These are phyloP conservation scores for Phytophthora multivora DNA, from an alignment of 352 stramenopile species.

Conservation along the genomic window DNA sequence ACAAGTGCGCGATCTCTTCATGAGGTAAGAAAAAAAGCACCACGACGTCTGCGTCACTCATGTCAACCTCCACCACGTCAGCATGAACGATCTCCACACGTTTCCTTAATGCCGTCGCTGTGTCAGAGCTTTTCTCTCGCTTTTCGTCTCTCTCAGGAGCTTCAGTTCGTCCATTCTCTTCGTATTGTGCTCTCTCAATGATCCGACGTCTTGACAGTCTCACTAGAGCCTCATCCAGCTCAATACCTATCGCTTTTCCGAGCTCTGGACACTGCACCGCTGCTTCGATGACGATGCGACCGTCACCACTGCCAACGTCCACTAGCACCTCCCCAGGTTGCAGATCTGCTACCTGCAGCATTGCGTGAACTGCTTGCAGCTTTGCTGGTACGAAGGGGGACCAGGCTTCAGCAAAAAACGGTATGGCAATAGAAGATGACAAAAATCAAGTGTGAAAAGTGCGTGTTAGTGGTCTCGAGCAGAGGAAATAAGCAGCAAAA, in stretches of 20 bases:
- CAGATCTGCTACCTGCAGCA: conserved; percentile 50
- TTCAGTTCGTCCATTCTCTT: neutral
- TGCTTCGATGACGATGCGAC: conserved; percentile 58
- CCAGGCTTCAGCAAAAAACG: conserved; percentile 43
- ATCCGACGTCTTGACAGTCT: conserved; percentile 41
- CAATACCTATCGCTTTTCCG: conserved; percentile 42
- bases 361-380: conserved; percentile 55
- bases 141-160: neutral
- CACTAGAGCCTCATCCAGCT: conserved; percentile 64
- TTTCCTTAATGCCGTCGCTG: conserved; percentile 11
- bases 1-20: conserved; percentile 37
- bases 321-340: conserved; percentile 51
- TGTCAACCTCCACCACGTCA: conserved; percentile 61
- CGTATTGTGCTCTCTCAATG: conserved; percentile 10
- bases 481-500: neutral
- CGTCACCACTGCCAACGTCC: conserved; percentile 72
- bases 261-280: conserved; percentile 27
- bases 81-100: conserved; percentile 44
- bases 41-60: conserved; percentile 51
- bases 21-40: conserved; percentile 76
- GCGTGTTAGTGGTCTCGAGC: neutral
- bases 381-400: conserved; percentile 73
- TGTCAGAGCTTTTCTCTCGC: neutral
- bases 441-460: too few species aligned
- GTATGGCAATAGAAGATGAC: neutral